These are phyloP conservation scores for Luvunga scandens DNA, from an alignment of 345 rosid species.

Conservation along the genomic window DNA sequence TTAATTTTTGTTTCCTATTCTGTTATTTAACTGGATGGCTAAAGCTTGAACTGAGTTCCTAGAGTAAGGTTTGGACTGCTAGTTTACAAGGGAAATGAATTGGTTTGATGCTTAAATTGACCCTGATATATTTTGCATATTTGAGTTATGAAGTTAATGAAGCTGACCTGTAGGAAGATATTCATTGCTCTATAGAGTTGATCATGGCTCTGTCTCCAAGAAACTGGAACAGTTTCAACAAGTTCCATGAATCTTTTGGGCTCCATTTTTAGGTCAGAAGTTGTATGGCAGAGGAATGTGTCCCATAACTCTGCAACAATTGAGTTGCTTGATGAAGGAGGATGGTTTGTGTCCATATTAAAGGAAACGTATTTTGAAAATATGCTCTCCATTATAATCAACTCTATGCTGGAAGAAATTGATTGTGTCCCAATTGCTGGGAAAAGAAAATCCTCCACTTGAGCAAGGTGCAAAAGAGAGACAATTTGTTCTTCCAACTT, in stretches of 20 bases:
- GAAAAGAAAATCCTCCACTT: constrained; percentile 48
- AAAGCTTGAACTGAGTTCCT: neutral
- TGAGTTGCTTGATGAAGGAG: constrained; percentile 40
- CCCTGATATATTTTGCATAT: neutral
- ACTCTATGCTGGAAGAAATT: constrained; percentile 43
- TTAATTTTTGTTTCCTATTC: neutral
- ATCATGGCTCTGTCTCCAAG: constrained; percentile 61
- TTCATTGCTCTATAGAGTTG: constrained; percentile 63
- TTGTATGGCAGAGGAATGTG: constrained; percentile 42
- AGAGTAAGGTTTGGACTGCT: neutral
- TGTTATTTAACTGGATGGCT: neutral
- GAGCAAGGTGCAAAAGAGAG: constrained; percentile 50
- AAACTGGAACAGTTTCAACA: constrained; percentile 53
- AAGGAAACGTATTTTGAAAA: constrained; percentile 44
- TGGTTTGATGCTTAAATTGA: neutral
- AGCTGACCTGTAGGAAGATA: constrained; percentile 54
- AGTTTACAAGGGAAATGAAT: neutral
- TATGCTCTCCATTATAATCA: constrained; percentile 54
- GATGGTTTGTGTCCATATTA: constrained; percentile 28
- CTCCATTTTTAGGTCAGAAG: constrained; percentile 43
- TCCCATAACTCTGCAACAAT: constrained; percentile 68
- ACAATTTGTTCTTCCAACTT: constrained; percentile 60
- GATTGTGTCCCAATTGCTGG: constrained; percentile 32
- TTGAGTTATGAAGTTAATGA: neutral
- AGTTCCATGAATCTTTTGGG: constrained; percentile 49